A percentile compares a stretch with the other conserved stretches of the same genome.
Conservation (phyloP, 2,329 filamentous ascomycete species). For the Rasamsonia emersonii region DNA sequence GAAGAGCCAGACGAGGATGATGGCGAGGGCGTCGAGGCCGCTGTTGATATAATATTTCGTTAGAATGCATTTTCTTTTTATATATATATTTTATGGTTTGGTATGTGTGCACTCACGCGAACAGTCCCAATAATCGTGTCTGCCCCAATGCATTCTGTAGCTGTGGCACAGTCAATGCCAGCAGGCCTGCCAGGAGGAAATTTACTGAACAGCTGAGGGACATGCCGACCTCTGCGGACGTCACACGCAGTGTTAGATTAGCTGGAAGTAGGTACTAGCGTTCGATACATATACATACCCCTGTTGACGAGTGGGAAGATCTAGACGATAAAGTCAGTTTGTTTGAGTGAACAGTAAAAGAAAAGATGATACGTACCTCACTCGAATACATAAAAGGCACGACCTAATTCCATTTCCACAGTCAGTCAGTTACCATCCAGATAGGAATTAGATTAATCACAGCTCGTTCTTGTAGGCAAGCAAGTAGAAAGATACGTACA, state of each 20-base stretch:
- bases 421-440: too few species aligned
- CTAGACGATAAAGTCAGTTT: neutral
- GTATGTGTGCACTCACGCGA: slow-evolving; percentile 12
- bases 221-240: slow-evolving; percentile 8
- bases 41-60: neutral
- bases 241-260: neutral
- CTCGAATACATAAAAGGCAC: slow-evolving; percentile 10
- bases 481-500: too few species aligned
- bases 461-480: too few species aligned
- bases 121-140: slow-evolving; percentile 8
- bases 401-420: neutral
- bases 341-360: neutral
- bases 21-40: slow-evolving; percentile 8
- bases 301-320: slow-evolving; percentile 9
- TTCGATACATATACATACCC: slow-evolving; percentile 1
- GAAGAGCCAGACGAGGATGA: slow-evolving; percentile 11
- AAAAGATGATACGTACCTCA: slow-evolving; percentile 1
- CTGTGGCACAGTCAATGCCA: slow-evolving; percentile 8
- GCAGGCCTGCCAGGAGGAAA: slow-evolving; percentile 7
- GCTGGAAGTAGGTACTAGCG: neutral
- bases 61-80: neutral
- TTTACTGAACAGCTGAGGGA: slow-evolving; percentile 8
- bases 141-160: slow-evolving; percentile 5
- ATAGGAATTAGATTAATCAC: neutral
- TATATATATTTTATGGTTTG: neutral